These are phyloP conservation scores for Epichloe amarillans DNA, from an alignment of 2,329 filamentous ascomycete genomes.

Conservation along the genomic window DNA sequence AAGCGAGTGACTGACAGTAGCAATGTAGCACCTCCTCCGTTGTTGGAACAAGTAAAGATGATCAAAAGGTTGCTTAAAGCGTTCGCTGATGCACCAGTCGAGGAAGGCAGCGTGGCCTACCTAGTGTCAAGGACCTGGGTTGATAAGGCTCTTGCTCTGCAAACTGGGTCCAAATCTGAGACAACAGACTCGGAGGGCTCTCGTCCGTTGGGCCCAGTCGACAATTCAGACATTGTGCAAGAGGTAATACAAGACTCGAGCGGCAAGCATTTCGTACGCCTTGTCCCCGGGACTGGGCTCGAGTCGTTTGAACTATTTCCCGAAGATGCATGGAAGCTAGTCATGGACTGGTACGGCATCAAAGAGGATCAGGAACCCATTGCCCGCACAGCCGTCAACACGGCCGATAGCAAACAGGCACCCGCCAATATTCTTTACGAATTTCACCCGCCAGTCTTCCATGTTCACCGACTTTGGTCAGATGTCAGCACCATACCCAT, in stretches of 20 bases:
- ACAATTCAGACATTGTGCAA: conserved; percentile 72
- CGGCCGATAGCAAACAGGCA: conserved; percentile 28
- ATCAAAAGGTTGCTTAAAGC: conserved; percentile 50
- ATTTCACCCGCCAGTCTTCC: conserved; percentile 72
- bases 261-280: conserved; percentile 50
- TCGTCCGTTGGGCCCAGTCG: conserved; percentile 57
- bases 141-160: conserved; percentile 53
- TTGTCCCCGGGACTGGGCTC: conserved; percentile 55
- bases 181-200: conserved; percentile 48
- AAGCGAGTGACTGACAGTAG: conserved; percentile 2
- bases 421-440: conserved; percentile 64
- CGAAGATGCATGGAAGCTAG: conserved; percentile 65
- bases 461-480: conserved; percentile 65
- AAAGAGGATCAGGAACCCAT: conserved; percentile 58
- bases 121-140: conserved; percentile 74
- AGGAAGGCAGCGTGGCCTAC: conserved; percentile 63
- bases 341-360: conserved; percentile 72
- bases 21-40: conserved; percentile 20
- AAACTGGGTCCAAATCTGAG: conserved; percentile 40
- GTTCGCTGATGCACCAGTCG: conserved; percentile 36
- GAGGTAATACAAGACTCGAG: conserved; percentile 39
- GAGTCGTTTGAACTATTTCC: conserved; percentile 69
- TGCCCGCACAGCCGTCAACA: conserved; percentile 65
- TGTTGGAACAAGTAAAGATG: conserved; percentile 53
- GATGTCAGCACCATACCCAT: conserved; percentile 41